Evolutionary conservation across 2,329 filamentous ascomycete genomes (phyloP).

Genomic region (Phialophora verrucosa): DNA sequence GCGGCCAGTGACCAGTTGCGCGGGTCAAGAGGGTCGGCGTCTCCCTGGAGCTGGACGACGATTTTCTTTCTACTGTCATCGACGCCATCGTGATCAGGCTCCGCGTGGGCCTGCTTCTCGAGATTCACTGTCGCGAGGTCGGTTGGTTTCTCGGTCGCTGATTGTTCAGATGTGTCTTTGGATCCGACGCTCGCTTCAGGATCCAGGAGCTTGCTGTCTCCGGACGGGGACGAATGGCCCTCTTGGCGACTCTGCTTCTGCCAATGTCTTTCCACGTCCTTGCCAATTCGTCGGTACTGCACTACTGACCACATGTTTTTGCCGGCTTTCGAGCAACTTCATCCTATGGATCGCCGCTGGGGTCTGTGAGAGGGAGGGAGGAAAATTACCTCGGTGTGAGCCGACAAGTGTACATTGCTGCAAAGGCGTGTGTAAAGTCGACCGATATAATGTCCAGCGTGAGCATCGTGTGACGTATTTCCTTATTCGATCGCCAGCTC

Average conservation of each 20-base stretch:
- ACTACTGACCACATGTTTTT: neutral
- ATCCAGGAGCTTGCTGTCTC: neutral
- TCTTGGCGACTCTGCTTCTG: neutral
- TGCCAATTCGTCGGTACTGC: neutral
- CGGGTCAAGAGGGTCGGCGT: constrained; percentile 43
- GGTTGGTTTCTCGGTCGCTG: neutral
- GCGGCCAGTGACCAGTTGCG: constrained; percentile 19
- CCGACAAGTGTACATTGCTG: neutral
- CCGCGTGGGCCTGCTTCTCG: neutral
- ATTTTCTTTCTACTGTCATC: neutral
- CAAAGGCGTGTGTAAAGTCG: neutral
- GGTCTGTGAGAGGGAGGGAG: neutral
- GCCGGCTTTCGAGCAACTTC: neutral
- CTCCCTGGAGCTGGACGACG: neutral
- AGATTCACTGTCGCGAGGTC: neutral
- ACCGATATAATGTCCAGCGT: neutral
- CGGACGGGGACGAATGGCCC: too few relatives aligned
- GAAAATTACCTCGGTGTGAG: neutral
- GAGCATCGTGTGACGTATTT: neutral
- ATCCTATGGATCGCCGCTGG: neutral
- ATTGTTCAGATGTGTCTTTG: neutral
- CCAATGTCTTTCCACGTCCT: neutral
- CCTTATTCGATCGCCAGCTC: neutral
- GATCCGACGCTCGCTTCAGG: neutral
- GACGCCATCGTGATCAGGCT: neutral